Base-by-base conservation (phyloP, 805 yeast species). In the Yarrowia yakushimensis region DNA sequence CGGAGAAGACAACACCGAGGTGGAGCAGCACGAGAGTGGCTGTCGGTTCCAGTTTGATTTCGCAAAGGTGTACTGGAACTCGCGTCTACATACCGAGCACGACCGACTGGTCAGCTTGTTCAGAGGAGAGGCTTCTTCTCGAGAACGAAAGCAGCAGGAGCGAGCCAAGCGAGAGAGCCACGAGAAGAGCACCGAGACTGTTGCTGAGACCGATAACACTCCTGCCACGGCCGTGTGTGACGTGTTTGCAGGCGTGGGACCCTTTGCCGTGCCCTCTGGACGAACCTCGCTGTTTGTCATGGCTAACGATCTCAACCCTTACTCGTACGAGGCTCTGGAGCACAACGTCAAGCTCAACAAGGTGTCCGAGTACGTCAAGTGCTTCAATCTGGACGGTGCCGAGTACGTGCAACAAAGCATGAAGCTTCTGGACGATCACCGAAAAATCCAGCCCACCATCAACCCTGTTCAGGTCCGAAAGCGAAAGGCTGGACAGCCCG, bases 221-320 rank as follows among this genome's bases (percentile, higher is more conserved):
- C n/a, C 50, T 8, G 62, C 41, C 8, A 59, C 54, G 13, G 88
- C 90, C 7, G 88, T 96, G 0, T 90, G 90, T 69, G 99, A 94
- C 76, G 97, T 91, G 0, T 89, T 96, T 84, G 98, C 97, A 0
- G 99, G 99, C 50, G 98, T 94, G 1, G 99, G 99, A 0, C 99
- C 99, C 4, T 94, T 96, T 77, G 93, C 96, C 1, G 84, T 94
- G 0, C 99, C 99, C 0, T 96, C 97, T 0, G 98, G 92, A 13
- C 90, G 87, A 73, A 89, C 87, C 65, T 81, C 82, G 15, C 87
- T 85, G 11, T 72, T 92, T 60, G 96, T 90, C 0, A 78, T 94
- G 68, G 97, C 97, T 11, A 94, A 92, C 72, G 99, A 94, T 73
- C 78, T 94, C 72, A 94, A 94, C 70, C 98, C 97, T 0, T 88